phyloP scores from a whole-genome alignment of 805 yeast species.

The Jamesozyma rosinii region DNA sequence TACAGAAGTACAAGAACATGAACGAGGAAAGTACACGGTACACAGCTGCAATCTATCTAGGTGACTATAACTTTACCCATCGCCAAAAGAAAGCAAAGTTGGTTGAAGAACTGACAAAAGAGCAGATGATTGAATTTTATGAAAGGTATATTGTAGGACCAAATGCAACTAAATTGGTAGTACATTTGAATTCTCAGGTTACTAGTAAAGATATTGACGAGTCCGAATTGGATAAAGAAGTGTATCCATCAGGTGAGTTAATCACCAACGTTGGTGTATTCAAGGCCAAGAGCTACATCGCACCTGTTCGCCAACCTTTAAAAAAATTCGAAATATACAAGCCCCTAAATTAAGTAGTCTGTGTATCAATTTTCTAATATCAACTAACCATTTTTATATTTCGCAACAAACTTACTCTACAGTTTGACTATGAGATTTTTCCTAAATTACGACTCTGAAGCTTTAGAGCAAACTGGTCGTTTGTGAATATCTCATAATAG shows the following conservation, averaged over 20 bases:
- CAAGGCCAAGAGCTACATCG: slow-evolving; percentile 44
- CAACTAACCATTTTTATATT: too few species aligned
- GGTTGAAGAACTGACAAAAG: slow-evolving; percentile 44
- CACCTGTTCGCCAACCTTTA: slow-evolving; percentile 55
- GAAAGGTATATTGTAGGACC: slow-evolving; percentile 34
- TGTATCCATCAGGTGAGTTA: slow-evolving; percentile 42
- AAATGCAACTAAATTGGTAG: slow-evolving; percentile 38
- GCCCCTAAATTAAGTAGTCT: not conserved
- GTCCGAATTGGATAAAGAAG: slow-evolving; percentile 16
- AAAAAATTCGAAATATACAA: slow-evolving; percentile 22
- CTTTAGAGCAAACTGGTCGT: too few species aligned
- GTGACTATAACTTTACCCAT: slow-evolving; percentile 67
- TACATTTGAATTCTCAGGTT: slow-evolving; percentile 52
- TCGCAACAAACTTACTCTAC: too few species aligned
- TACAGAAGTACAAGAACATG: slow-evolving; percentile 68
- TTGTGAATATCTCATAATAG: too few species aligned
- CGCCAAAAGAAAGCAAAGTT: slow-evolving; percentile 48
- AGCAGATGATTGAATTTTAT: slow-evolving; percentile 51
- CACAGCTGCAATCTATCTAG: slow-evolving; percentile 60
- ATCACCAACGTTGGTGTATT: slow-evolving; percentile 44
- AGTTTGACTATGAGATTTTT: too few species aligned
- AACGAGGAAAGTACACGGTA: slow-evolving; percentile 62
- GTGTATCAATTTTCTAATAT: not conserved
- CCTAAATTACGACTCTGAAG: too few species aligned
- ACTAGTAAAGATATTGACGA: slow-evolving; percentile 19